Conservation (phyloP, 2,329 filamentous ascomycete species). For the Monosporascus cannonballus region DNA sequence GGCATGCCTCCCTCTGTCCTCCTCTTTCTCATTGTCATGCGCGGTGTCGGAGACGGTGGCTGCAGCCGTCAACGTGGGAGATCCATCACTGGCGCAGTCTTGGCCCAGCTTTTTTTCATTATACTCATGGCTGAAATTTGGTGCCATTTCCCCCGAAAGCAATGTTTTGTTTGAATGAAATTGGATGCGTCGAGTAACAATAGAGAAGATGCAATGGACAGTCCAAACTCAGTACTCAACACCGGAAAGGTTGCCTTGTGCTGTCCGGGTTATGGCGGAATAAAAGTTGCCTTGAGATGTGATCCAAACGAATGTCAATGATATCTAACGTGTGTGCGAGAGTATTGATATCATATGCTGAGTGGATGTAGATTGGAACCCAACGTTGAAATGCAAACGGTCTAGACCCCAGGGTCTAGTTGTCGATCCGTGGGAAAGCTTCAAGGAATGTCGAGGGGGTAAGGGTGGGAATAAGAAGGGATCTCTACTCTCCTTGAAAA, state of each 20-base stretch:
- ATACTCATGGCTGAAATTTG: background rate
- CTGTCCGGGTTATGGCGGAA: no score
- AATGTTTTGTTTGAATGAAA: background rate
- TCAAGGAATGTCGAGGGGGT: no score
- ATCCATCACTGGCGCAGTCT: slow-evolving; percentile 2
- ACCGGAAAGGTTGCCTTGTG: background rate
- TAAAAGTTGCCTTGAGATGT: no score
- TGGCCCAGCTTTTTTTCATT: background rate
- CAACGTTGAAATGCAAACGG: no score
- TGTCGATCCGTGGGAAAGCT: no score
- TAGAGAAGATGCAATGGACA: background rate
- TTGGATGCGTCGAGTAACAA: background rate
- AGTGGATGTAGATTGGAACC: no score
- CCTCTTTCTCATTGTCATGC: slow-evolving; percentile 4
- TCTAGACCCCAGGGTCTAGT: no score
- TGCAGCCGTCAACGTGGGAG: slow-evolving; percentile 16
- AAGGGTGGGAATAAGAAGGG: no score
- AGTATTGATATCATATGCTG: no score
- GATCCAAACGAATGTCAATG: no score
- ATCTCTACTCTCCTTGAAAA: no score
- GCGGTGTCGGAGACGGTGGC: slow-evolving; percentile 17
- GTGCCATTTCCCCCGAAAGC: background rate
- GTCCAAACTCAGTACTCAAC: background rate
- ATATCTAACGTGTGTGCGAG: no score
- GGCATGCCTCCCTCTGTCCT: slow-evolving; percentile 7